These are phyloP conservation scores for Larix kaempferi DNA, from an alignment of 75 land plant species.

Conservation along the genomic window DNA sequence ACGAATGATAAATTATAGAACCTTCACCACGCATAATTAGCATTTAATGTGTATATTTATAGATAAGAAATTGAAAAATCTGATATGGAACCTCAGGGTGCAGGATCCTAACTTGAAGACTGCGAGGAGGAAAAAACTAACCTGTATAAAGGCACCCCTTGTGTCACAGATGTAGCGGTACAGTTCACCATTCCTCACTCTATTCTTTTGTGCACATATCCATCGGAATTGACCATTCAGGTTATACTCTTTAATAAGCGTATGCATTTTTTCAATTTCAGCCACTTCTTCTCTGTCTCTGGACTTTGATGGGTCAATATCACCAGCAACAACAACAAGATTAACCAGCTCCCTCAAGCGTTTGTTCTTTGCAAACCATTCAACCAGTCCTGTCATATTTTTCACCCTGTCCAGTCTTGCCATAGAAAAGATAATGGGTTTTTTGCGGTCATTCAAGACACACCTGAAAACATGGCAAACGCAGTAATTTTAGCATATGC, in stretches of 20 bases:
- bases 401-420: constrained; percentile 71
- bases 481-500: not conserved
- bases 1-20: not conserved
- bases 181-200: constrained; percentile 57
- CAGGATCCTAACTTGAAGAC: no score
- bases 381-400: constrained; percentile 67
- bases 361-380: constrained; percentile 48
- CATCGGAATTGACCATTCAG: constrained; percentile 58
- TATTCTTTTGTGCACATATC: constrained; percentile 49
- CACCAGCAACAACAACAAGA: constrained; percentile 71
- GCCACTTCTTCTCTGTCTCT: constrained; percentile 58
- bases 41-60: no score
- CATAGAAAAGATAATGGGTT: constrained; percentile 77
- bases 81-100: no score
- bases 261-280: constrained; percentile 68
- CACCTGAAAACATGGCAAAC: constrained; percentile 34
- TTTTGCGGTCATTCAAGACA: constrained; percentile 32
- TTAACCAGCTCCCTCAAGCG: constrained; percentile 46
- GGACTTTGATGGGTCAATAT: constrained; percentile 33
- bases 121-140: not conserved
- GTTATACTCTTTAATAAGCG: constrained; percentile 48
- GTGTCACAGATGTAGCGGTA: constrained; percentile 66
- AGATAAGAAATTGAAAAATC: no score
- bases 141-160: constrained; percentile 60
- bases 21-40: no score